Evolutionary conservation across 2,329 filamentous ascomycete species (phyloP).

Genomic region (Cryphonectria naterciae): DNA sequence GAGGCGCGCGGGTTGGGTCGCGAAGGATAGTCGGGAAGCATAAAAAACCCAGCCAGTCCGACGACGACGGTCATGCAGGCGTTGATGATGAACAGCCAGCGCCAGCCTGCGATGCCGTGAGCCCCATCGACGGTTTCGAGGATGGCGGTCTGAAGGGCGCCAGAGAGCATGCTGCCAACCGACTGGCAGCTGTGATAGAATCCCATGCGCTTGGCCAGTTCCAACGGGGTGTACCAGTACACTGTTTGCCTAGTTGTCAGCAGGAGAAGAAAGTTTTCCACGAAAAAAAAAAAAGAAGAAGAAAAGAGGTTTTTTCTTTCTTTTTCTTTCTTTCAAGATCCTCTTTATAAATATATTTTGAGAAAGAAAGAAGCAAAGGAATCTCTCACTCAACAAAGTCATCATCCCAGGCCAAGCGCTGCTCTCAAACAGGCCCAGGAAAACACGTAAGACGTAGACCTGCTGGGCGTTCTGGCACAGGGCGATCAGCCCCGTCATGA

Average conservation of each 20-base stretch:
- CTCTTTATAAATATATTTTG: neutral
- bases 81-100: constrained; percentile 61
- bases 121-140: constrained; percentile 56
- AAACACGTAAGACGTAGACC: constrained; percentile 45
- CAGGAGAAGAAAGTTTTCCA: constrained; percentile 13
- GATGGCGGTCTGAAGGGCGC: constrained; percentile 57
- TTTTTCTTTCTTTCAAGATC: neutral
- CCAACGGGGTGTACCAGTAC: constrained; percentile 47
- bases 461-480: constrained; percentile 39
- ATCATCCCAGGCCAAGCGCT: constrained; percentile 48
- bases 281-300: too few species aligned
- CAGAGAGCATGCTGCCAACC: constrained; percentile 56
- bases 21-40: constrained; percentile 49
- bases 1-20: constrained; percentile 45
- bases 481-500: constrained; percentile 40
- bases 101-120: constrained; percentile 53
- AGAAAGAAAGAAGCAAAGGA: constrained; percentile 2
- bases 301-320: too few species aligned
- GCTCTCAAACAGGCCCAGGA: constrained; percentile 45
- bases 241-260: constrained; percentile 33
- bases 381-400: neutral
- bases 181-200: constrained; percentile 58
- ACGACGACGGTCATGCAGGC: constrained; percentile 58
- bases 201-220: constrained; percentile 56
- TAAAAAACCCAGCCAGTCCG: constrained; percentile 54